Evolutionary conservation across 345 rosid genomes (phyloP).

Genomic region (Lepidium sativum): DNA sequence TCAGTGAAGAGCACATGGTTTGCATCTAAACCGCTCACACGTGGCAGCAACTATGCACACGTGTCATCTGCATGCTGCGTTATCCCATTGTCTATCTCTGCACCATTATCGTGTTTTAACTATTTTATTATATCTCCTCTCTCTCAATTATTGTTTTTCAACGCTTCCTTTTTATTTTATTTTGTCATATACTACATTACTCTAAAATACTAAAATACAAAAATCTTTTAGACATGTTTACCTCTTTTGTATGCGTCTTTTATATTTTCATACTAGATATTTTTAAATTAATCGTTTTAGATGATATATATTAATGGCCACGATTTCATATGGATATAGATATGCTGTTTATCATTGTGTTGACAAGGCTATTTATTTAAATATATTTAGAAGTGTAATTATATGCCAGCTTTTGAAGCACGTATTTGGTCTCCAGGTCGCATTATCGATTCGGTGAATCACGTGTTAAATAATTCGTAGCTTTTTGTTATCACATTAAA

Average conservation of each 20-base stretch:
- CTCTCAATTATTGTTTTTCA: conserved; percentile 15
- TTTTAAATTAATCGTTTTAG: too few species aligned
- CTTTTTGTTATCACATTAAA: neutral
- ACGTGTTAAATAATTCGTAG: conserved; percentile 15
- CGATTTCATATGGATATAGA: too few species aligned
- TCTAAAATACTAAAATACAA: too few species aligned
- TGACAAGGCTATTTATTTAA: too few species aligned
- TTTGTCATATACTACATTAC: neutral
- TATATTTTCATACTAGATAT: too few species aligned
- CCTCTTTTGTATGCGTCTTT: too few species aligned
- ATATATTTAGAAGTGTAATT: neutral
- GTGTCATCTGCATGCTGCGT: conserved; percentile 32
- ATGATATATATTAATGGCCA: too few species aligned
- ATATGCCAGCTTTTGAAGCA: conserved; percentile 6
- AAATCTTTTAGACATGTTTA: too few species aligned
- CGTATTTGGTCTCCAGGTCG: conserved; percentile 1
- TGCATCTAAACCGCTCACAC: conserved; percentile 41
- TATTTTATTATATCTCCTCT: conserved; percentile 6
- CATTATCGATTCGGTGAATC: conserved; percentile 17
- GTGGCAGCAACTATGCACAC: conserved; percentile 32
- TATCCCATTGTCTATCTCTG: conserved; percentile 24
- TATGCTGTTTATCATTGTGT: too few species aligned
- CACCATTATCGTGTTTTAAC: conserved; percentile 18
- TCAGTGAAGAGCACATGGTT: conserved; percentile 36
- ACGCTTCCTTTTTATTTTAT: neutral